Evolutionary conservation across 352 stramenopile genomes (phyloP).

Genomic region (Globisporangium megalacanthum): DNA sequence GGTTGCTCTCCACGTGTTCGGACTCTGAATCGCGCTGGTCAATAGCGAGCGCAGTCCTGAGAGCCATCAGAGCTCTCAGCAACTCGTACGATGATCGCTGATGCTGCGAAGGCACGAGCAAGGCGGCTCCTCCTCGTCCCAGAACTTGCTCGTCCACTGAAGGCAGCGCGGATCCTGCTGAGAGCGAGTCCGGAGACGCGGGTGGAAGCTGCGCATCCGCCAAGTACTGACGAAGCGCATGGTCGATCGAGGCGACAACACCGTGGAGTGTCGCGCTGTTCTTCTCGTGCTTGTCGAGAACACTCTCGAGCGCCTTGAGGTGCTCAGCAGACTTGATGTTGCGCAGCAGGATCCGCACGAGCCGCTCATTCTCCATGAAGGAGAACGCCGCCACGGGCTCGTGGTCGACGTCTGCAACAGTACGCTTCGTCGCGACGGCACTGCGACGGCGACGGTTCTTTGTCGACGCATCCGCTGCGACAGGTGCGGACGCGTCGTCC

Average conservation of each 20-base stretch:
- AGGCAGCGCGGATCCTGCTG: constrained; percentile 6
- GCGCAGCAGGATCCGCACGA: constrained; percentile 65
- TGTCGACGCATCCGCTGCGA: not conserved
- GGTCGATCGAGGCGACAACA: constrained; percentile 26
- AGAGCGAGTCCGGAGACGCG: constrained; percentile 2
- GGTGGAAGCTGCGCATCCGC: constrained; percentile 13
- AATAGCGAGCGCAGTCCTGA: constrained; percentile 18
- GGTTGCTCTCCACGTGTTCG: constrained; percentile 1
- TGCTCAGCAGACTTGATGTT: constrained; percentile 59
- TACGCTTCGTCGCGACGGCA: not conserved
- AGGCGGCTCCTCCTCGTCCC: not conserved
- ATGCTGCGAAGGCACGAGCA: not conserved
- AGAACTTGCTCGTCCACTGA: not conserved
- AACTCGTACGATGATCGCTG: not conserved
- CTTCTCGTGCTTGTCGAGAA: constrained; percentile 49
- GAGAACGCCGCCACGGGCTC: constrained; percentile 19
- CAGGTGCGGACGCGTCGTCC: not conserved
- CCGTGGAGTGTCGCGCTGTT: constrained; percentile 26
- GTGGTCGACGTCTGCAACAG: not conserved
- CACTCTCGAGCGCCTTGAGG: constrained; percentile 35
- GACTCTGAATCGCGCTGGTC: not conserved
- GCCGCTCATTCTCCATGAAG: constrained; percentile 71
- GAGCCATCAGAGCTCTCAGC: constrained; percentile 20
- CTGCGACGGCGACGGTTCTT: constrained; percentile 9
- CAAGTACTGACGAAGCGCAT: constrained; percentile 22